Evolutionary conservation across 2,329 filamentous ascomycete genomes (phyloP), one percentile per base, ranked within the genome.

Genomic region (Dothistroma septosporum): DNA sequence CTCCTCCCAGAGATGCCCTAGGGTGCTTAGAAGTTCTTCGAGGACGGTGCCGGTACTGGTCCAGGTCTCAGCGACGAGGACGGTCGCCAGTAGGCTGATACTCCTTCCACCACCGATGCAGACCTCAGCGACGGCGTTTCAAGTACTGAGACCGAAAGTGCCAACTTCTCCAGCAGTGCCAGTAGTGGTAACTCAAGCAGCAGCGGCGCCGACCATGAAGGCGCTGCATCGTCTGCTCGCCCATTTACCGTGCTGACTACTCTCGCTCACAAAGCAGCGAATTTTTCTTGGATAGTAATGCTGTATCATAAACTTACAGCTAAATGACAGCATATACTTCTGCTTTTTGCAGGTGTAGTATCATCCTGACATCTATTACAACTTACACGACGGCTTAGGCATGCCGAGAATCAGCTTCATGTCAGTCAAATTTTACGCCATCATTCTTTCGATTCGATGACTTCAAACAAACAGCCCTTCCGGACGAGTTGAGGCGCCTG

Each of bases 1-100:
- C 61, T 69, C 28, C 81, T 87, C 12, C 85, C 85, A 28, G 79
- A 81, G 53, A 82, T 86, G 60, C 85, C 85, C 16, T 70, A 75
- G 9, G 78, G 77, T 47, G 84, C 84, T 16, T 72, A 77, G 73
- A 79, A 83, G 69, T 85, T 79, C 76, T 78, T 87, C 74, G 78
- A 76, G 58, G 72, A 81, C 5, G 85, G 85, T 67, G 83, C 84
- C 53, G 85, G 85, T 53, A 75, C 74, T 32, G 83, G 81, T 3
- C 76, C 76, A 24, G 85, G 85, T 67, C 81, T 87, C 59, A 35
- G n/a, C 31, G 64, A 61, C 14, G 83, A 79, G 58, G 70, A 75
- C 46, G 79, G 80, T 58, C 74, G 78, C 54, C 78, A 76, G 46
- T 81, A 77, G 65, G 78, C 82, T 28, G 74, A 77, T 55, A 75